phyloP scores from a whole-genome alignment of 495 filamentous ascomycete species.

The Hypoxylon cercidicola region DNA sequence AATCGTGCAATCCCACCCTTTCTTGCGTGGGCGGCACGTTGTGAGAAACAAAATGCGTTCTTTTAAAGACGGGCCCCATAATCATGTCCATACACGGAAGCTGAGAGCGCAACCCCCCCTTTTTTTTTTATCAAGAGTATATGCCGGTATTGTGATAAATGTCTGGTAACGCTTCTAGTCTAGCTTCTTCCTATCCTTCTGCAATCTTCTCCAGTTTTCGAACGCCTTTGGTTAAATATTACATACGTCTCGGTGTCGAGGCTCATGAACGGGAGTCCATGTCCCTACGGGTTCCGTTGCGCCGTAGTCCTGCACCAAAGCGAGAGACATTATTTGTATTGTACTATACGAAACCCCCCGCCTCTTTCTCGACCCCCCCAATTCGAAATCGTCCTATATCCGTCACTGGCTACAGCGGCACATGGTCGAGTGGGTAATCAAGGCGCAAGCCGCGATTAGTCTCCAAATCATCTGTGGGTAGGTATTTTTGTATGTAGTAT shows the following conservation, averaged over 20 bases:
- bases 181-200: not conserved
- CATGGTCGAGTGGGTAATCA: conserved; percentile 24
- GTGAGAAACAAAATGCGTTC: conserved; percentile 28
- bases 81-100: conserved; percentile 31
- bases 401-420: conserved; percentile 4
- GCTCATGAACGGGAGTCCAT: not conserved
- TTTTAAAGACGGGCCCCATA: conserved; percentile 23
- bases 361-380: conserved; percentile 9
- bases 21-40: conserved; percentile 39
- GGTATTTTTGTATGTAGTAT: not conserved
- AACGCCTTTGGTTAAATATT: too few species aligned
- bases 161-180: not conserved
- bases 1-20: conserved; percentile 38
- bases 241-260: conserved; percentile 12
- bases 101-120: conserved; percentile 5
- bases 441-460: conserved; percentile 25
- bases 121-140: not conserved
- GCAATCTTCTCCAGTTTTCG: not conserved
- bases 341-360: conserved; percentile 13
- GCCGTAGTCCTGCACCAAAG: conserved; percentile 35
- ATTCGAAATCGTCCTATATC: conserved; percentile 5
- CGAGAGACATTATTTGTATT: conserved; percentile 17
- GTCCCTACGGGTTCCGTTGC: conserved; percentile 23
- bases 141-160: conserved; percentile 5
- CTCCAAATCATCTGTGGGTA: conserved; percentile 17